A percentile compares a stretch with the other conserved stretches of the same genome.
phyloP scores from a whole-genome alignment of 306 rosid genomes.

The Vigna angularis region DNA sequence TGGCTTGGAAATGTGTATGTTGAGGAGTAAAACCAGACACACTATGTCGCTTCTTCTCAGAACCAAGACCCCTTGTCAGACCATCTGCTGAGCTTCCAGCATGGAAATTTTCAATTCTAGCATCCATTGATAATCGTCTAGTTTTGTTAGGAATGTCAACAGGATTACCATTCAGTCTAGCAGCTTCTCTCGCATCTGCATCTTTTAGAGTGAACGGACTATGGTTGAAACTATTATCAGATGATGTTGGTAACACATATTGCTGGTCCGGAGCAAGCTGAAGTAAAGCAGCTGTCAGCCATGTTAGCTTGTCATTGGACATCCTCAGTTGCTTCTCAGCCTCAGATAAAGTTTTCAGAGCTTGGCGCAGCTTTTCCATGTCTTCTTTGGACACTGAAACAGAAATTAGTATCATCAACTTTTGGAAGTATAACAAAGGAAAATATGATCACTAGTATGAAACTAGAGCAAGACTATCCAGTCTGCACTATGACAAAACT shows the following conservation, averaged over 20 bases:
- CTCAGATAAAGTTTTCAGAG: slow-evolving; percentile 92
- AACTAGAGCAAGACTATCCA: slow-evolving; percentile 33
- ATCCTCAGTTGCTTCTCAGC: slow-evolving; percentile 95
- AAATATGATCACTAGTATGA: background rate
- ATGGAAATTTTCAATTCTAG: slow-evolving; percentile 54
- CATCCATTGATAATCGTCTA: slow-evolving; percentile 61
- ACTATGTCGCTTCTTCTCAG: slow-evolving; percentile 62
- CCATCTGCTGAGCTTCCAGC: slow-evolving; percentile 66
- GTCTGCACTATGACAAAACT: slow-evolving; percentile 15
- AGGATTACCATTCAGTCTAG: slow-evolving; percentile 54
- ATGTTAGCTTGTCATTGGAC: slow-evolving; percentile 93
- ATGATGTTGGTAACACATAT: slow-evolving; percentile 87
- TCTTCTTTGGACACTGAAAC: slow-evolving; percentile 86
- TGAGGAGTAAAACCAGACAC: slow-evolving; percentile 60
- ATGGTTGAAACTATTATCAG: slow-evolving; percentile 82
- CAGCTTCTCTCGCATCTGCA: slow-evolving; percentile 51
- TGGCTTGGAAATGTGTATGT: slow-evolving; percentile 47
- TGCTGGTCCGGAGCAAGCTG: slow-evolving; percentile 99
- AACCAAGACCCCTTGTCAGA: slow-evolving; percentile 51
- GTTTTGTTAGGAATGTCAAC: slow-evolving; percentile 56
- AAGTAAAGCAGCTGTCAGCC: slow-evolving; percentile 98
- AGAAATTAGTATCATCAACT: slow-evolving; percentile 29
- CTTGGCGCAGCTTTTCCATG: slow-evolving; percentile 98
- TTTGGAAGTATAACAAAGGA: slow-evolving; percentile 20
- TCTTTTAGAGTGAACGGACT: slow-evolving; percentile 73